phyloP scores from a whole-genome alignment of 1,284 basidiomycete species.

The Phylloboletellus chloephorus region DNA sequence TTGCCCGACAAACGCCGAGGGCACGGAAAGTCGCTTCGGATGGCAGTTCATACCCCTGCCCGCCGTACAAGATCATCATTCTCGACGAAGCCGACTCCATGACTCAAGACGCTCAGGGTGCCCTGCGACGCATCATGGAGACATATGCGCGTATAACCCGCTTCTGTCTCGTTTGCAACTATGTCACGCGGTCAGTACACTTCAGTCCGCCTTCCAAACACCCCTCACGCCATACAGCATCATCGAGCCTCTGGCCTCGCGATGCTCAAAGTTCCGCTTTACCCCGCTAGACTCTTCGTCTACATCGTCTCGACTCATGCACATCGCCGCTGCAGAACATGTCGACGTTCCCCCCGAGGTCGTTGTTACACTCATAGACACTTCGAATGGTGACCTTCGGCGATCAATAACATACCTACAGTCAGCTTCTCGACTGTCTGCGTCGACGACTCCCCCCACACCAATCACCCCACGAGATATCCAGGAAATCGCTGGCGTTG shows the following conservation, averaged over 20 bases:
- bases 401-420: constrained; percentile 99
- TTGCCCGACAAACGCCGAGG: constrained; percentile 91
- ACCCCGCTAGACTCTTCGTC: constrained; percentile 82
- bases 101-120: constrained; percentile 98
- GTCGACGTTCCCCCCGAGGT: constrained; percentile 50
- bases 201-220: background rate
- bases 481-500: constrained; percentile 96
- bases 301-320: constrained; percentile 69
- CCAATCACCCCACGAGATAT: constrained; percentile 73
- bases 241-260: constrained; percentile 97
- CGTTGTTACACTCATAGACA: constrained; percentile 68
- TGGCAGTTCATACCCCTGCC: constrained; percentile 87
- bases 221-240: constrained; percentile 55
- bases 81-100: constrained; percentile 99
- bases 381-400: constrained; percentile 90
- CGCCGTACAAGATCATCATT: constrained; percentile 98
- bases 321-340: constrained; percentile 70
- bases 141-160: constrained; percentile 94
- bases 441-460: constrained; percentile 63
- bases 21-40: constrained; percentile 72
- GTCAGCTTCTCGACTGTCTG: constrained; percentile 84
- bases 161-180: constrained; percentile 99
- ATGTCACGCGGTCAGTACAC: constrained; percentile 82
- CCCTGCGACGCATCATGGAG: constrained; percentile 97
- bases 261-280: constrained; percentile 99